A percentile compares a stretch with the other conserved stretches of the same genome.
phyloP scores from a whole-genome alignment of 306 rosid species.

The Arachis stenosperma region DNA sequence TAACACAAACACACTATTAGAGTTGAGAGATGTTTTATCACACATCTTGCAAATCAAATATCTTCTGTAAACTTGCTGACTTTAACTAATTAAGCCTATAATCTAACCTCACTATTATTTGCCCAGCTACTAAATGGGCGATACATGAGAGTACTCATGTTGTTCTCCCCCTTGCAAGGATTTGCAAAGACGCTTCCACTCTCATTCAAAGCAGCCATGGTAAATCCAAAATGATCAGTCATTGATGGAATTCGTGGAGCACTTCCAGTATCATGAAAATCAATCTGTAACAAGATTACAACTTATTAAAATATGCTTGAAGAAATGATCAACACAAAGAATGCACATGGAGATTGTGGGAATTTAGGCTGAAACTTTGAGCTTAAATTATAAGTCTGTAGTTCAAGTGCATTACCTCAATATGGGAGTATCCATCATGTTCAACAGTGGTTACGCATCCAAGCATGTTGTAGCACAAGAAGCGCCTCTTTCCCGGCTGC shows the following conservation, averaged over 20 bases:
- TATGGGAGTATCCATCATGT: constrained; percentile 86
- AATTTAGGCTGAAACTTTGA: neutral
- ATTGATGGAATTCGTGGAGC: constrained; percentile 92
- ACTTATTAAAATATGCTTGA: constrained; percentile 21
- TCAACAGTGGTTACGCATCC: constrained; percentile 85
- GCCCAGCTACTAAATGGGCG: constrained; percentile 98
- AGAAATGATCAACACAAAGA: neutral
- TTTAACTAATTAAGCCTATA: neutral
- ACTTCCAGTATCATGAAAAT: constrained; percentile 93
- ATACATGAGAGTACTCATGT: constrained; percentile 94
- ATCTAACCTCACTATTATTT: constrained; percentile 83
- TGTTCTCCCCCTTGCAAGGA: constrained; percentile 92
- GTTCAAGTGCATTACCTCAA: constrained; percentile 62
- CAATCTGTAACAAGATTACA: constrained; percentile 62
- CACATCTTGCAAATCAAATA: constrained; percentile 4
- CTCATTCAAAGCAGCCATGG: constrained; percentile 92
- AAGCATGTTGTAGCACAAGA: constrained; percentile 93
- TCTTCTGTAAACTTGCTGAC: constrained; percentile 6
- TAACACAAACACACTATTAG: neutral
- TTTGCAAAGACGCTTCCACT: constrained; percentile 84
- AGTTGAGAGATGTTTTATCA: constrained; percentile 10
- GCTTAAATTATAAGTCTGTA: constrained; percentile 22
- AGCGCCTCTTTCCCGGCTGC: constrained; percentile 80
- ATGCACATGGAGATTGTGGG: neutral
- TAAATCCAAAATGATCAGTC: constrained; percentile 97